Base-by-base conservation (phyloP, 2,329 filamentous ascomycete species). In the Phoma sp. region DNA sequence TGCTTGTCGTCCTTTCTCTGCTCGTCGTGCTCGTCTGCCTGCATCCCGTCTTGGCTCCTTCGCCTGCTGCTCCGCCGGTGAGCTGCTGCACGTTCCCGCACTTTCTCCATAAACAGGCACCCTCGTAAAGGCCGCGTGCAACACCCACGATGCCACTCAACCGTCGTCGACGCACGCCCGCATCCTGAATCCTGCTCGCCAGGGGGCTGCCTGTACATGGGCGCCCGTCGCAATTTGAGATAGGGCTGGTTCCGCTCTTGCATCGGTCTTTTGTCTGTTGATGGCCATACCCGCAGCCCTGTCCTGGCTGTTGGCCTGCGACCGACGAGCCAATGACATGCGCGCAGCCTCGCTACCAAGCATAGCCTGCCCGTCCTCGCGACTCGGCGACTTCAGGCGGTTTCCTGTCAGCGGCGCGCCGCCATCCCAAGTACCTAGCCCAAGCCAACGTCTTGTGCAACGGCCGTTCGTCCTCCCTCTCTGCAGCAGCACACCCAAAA, bases 231-330 rank as follows among this genome's bases (percentile, higher is more conserved):
- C 59, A 61, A 58, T 67, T 57, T 55, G 61, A 62, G 60, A 67
- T 71, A 72, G 70, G 69, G 67, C 71, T 73, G 69, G 62, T 65
- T 22, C 64, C 62, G 61, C 67, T 63, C 60, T 54, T 64, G 66
- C 68, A 64, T 66, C 68, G 59, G 65, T 53, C 64, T 52, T 57
- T 62, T 63, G 58, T 51, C 63, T 62, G 44, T 55, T 51, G 43
- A 54, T 57, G 55, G 54, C 48, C 41, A 44, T 51, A 49, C 38
- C 51, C 49, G 32, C 40, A 54, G 48, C 55, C 60, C 53, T 52
- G 58, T 58, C 51, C 57, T 52, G 58, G 57, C 52, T 64, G 67
- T 69, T 71, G 62, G 65, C 68, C 65, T 63, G 52, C 58, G 53
- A 53, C 62, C 51, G 40, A 52, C 54, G 29, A 43, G 38, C 64